Conservation (phyloP, 495 filamentous ascomycete species). For the Penicillium nucicola region DNA sequence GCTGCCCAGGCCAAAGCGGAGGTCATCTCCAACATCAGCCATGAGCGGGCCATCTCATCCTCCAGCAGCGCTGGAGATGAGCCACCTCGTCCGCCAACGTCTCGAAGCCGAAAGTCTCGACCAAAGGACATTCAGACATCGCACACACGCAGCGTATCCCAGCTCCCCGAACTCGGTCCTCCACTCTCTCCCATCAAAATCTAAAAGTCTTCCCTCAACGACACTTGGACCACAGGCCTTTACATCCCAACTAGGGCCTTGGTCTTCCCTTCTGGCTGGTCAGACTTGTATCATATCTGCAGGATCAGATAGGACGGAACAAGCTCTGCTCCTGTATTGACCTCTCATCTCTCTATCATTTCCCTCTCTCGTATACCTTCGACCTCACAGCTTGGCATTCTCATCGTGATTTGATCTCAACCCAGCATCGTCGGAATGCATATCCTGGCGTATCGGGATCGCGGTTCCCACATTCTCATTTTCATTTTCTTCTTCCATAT, state of each 20-base stretch:
- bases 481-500: slow-evolving; percentile 2
- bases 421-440: slow-evolving; percentile 18
- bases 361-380: background rate
- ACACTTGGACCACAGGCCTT: background rate
- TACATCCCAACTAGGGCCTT: background rate
- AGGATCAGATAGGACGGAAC: slow-evolving; percentile 5
- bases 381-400: background rate
- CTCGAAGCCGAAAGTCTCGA: slow-evolving; percentile 32
- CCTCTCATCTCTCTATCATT: background rate
- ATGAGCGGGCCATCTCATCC: slow-evolving; percentile 63
- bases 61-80: slow-evolving; percentile 48
- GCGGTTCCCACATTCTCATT: background rate
- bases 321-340: slow-evolving; percentile 7
- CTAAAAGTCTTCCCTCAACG: slow-evolving; percentile 11
- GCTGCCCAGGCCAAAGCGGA: slow-evolving; percentile 9
- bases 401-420: slow-evolving; percentile 2
- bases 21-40: slow-evolving; percentile 13
- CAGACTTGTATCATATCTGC: slow-evolving; percentile 10
- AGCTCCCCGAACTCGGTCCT: slow-evolving; percentile 64
- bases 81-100: slow-evolving; percentile 29
- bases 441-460: slow-evolving; percentile 15
- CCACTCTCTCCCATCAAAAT: slow-evolving; percentile 69
- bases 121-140: slow-evolving; percentile 39
- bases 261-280: slow-evolving; percentile 19
- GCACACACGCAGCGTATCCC: slow-evolving; percentile 41